Evolutionary conservation across 1,139 yeast species (phyloP), one percentile per base, ranked within the genome.

Genomic region (Geotrichum restrictum): DNA sequence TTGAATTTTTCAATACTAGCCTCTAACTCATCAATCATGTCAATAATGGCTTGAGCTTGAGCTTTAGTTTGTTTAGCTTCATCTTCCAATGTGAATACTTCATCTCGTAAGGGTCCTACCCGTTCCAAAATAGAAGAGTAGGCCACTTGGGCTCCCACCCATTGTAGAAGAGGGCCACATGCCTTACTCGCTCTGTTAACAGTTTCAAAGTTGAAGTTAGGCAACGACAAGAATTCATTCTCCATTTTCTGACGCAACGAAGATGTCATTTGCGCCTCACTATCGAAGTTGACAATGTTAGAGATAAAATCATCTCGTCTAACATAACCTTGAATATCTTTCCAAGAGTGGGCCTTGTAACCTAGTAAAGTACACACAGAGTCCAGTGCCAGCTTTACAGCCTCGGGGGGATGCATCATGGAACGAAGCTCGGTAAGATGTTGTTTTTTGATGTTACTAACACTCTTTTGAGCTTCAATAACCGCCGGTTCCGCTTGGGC

Each of bases 131-230:
- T 85, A 2, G 78, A 66, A 0, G 94, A 79, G 63, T 85, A 91
- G 4, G 76, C 73, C 22, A 89, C 74, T 59, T 93, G 98, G 0
- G 98, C 98, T 55, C 77, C 76, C 0, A 89, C 94, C 98, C 98
- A 93, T 58, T 83, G 84, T 29, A 87, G 67, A 47, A 93, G 72
- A 0, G 98, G 98, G 0, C 97, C 98, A 72, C 97, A 89, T 0
- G 98, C 97, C 64, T 87, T 88, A 69, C 95, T 85, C 2, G 98
- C 98, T 49, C 97, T 74, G 62, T 87, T 81, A 0, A 88, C 96
- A 0, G 85, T 71, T 51, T 85, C 93, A 62, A 72, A 85, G 45
- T 79, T 88, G 63, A 78, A 91, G 51, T 80, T 85, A 0, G 83
- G 78, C 52, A 83, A 71, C 0, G 83, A 70, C 24, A 91, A 69